Percentiles rank a stretch among this genome's conserved stretches.
phyloP scores from a whole-genome alignment of 352 stramenopile genomes.

The Globisporangium sylvaticum region DNA sequence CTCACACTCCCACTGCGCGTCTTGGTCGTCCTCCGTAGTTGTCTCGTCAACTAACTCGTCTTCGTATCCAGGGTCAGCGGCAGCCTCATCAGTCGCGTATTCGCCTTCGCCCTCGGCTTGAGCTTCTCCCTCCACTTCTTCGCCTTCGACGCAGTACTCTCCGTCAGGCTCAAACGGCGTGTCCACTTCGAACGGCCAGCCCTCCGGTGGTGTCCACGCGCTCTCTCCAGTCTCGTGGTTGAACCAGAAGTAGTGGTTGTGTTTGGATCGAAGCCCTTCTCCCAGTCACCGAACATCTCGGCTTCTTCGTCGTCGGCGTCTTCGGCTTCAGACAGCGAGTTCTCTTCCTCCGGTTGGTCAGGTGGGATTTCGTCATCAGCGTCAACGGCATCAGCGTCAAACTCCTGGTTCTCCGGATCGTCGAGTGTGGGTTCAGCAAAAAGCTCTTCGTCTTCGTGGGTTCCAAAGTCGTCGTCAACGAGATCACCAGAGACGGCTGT shows the following conservation, averaged over 20 bases:
- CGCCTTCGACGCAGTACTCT: constrained; percentile 15
- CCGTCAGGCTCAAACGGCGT: constrained; percentile 50
- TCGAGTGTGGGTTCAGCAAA: background rate
- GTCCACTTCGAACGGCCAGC: constrained; percentile 72
- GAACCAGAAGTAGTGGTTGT: constrained; percentile 90
- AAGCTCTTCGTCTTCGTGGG: background rate
- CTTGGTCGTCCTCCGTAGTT: background rate
- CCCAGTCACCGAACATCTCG: constrained; percentile 78
- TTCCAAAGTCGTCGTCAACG: background rate
- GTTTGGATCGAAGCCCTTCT: constrained; percentile 79
- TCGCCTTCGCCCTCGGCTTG: constrained; percentile 12
- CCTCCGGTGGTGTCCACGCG: constrained; percentile 70
- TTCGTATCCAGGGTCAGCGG: background rate
- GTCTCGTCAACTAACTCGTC: constrained; percentile 8
- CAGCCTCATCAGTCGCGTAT: constrained; percentile 11
- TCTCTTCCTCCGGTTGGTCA: constrained; percentile 10
- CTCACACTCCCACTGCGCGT: constrained; percentile 14
- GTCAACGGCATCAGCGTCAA: background rate
- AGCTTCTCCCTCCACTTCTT: constrained; percentile 6
- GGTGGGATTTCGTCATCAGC: background rate
- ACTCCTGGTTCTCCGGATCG: background rate
- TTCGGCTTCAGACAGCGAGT: constrained; percentile 28
- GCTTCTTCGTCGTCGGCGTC: constrained; percentile 75
- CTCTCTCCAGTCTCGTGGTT: constrained; percentile 79
- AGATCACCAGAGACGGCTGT: background rate